Evolutionary conservation across 768 basidiomycete species (phyloP), one percentile per base, ranked within the genome.

Genomic region (Lactifluus subvellereus): DNA sequence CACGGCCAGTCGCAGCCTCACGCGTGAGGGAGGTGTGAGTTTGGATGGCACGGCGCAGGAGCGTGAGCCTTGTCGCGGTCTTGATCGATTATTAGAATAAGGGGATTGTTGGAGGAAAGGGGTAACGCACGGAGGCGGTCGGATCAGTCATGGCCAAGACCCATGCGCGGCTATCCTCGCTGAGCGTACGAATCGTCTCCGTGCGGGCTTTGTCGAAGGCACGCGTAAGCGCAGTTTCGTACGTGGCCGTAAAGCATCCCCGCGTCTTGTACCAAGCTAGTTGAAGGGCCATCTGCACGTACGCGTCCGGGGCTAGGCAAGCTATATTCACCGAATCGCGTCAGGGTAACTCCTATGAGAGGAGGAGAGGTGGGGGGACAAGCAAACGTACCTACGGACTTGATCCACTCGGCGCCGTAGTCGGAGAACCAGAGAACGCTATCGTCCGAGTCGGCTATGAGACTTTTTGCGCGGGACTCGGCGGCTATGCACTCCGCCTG

Each of bases 221-320:
- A 30, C 93, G 83, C 2, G 95, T 96, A 37, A 95, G 80, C 0
- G 87, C 91, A 0, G 94, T 97, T 74, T 98, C 95, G 72, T 98
- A 97, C 7, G 91, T 93, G 1, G 95, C 91, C 4, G 91, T 91
- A 69, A 91, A 87, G 61, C 78, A 75, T 11, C 84, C 85, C 51
- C 86, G 88, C 22, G 85, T 84, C 71, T 82, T 83, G 76, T 89
- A 91, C 87, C 89, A 97, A 4, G 94, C 94, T 10, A 97, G 81
- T 71, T 98, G 95, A 20, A 97, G 78, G 0, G 85, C 90, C 82
- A 96, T 89, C 72, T 98, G 95, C 54, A 96, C 82, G 74, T 84
- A 97, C 1, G 89, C 89, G 70, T 98, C 95, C 0, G 94, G 85
- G 4, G 82, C 76, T 20, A 81, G 73, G 45, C 79, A 78, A 51